Base-by-base conservation (phyloP, 345 rosid species). In the Erucastrum elatum region DNA sequence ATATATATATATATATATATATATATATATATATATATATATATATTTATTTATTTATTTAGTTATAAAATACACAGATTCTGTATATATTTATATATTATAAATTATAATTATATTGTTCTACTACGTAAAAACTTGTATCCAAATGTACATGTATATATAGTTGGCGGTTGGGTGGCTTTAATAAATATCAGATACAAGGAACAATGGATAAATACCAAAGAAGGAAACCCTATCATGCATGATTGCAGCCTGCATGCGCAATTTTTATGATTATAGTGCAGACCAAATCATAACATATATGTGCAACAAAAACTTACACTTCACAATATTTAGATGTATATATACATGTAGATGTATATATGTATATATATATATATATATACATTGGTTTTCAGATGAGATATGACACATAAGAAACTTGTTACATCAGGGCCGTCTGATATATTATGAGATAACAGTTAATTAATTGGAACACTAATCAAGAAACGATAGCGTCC, bases 211-310 rank as follows among this genome's bases (percentile, higher is more conserved):
- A 65, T 64, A 21, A 30, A 56, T 65, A 64, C 68, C 72, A 65
- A 58, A 78, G 70, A 68, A 26, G 74, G 78, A 79, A 83, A 80
- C 73, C 77, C 74, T 79, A 83, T 71, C 31, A 71, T 61, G 67
- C 65, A 80, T 83, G 81, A 83, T 83, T 76, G 76, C 68, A 44
- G 49, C 69, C 29, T 76, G 81, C 83, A 80, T 80, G 81, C 81
- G 81, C 83, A 76, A 79, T 60, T 39, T 77, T n/a, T 26, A 72
- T 78, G 68, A 44, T 44, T 58, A 59, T 70, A 63, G 37, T 68
- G 65, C 34, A 71, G 37, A 75, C 37, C 59, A 70, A 71, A 79
- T 82, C 76, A 66, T 75, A 82, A 61, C 71, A 66, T 78, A 3
- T 41, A 25, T 46, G 61, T 37, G 37, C 67, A 78, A 66, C 39